Base-by-base conservation (phyloP, 495 filamentous ascomycete species). In the Tuber indicum region DNA sequence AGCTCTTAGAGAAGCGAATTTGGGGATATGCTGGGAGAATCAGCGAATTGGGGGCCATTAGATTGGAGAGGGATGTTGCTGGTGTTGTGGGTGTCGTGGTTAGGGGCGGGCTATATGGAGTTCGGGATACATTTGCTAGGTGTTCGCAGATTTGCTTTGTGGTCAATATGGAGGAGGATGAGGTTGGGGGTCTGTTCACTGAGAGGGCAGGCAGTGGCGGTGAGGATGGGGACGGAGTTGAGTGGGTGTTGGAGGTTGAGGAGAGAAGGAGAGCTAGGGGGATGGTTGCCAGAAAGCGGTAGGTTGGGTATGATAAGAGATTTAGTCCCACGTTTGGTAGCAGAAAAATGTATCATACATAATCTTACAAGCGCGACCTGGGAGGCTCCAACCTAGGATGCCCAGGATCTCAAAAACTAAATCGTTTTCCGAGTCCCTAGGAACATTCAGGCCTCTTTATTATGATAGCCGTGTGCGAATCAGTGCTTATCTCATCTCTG, bases 131-230 rank as follows among this genome's bases (percentile, higher is more conserved):
- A 21, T 98, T 99, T 86, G 88, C 87, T 72, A 89, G 90, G 77
- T 93, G 93, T 75, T 87, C 89, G 78, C 94, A 99, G 87, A 92
- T 98, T 77, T 90, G 91, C 71, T 88, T 97, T 85, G 89, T 97
- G 7, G 92, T 97, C 82, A 94, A 94, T 77, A 97, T 98, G 94
- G 96, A 99, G 84, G 94, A 96, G 26, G 96, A 99, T 75, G 96
- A 99, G 85, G 97, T 94, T 93, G 93, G 94, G 72, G 95, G 95
- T 84, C 83, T 92, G 78, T 44, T 86, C 39, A 66, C 26, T 17
- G 58, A 66, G 58, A 26, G 6, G 58, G 52, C n/a, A 26, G n/a
- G n/a, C n/a, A 74, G 75, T n/a, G 84, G 85, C 66, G 86, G 84
- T 2, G 85, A 86, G 74, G 82, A 83, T 84, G 71, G 84, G 87